Base-by-base conservation (phyloP, 345 rosid genomes). In the Trapa incisa region DNA sequence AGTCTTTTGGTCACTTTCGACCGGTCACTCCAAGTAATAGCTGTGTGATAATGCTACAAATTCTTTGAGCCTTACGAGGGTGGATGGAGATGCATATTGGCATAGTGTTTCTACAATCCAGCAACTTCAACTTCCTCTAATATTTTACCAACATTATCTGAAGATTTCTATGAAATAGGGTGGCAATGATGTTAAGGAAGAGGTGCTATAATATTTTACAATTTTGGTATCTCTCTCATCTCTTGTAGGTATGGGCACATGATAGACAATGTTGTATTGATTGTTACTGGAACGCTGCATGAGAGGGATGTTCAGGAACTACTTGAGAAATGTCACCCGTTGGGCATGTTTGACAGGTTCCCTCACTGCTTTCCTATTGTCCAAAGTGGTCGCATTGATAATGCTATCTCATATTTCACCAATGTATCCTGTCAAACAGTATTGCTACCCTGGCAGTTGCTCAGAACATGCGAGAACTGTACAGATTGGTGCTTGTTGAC, bases 341-440 rank as follows among this genome's bases (percentile, higher is more conserved):
- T 94, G 81, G 99, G 99, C 85, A 94, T 94, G 99, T 94, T 94
- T 80, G 99, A 94, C 84, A 94, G 99, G 99, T 94, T 69, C 3
- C 62, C 53, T 39, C 22, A 36, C 56, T 33, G 67, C 47, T 56
- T 41, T 33, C 39, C 6, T 13, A 35, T 38, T 0, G 14, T 64
- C 61, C 48, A 65, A 8, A 14, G 3, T 35, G 6, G 43, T 37
- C 5, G 13, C 37, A 1, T 32, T 33, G 16, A 36, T 53, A 32
- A 35, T 68, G 39, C 33, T 8, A 68, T 64, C 56, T 17, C 71
- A 54, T 36, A 70, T 64, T 53, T 10, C 43, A 10, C 68, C 7
- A 33, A 3, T 12, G 69, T 57, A 6, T 37, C 37, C 36, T 68
- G 68, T 57, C 39, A 64, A 37, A 36, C 87, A 91, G 99, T 77